Base-by-base conservation (phyloP, 345 rosid genomes). In the Tarenaya hassleriana region DNA sequence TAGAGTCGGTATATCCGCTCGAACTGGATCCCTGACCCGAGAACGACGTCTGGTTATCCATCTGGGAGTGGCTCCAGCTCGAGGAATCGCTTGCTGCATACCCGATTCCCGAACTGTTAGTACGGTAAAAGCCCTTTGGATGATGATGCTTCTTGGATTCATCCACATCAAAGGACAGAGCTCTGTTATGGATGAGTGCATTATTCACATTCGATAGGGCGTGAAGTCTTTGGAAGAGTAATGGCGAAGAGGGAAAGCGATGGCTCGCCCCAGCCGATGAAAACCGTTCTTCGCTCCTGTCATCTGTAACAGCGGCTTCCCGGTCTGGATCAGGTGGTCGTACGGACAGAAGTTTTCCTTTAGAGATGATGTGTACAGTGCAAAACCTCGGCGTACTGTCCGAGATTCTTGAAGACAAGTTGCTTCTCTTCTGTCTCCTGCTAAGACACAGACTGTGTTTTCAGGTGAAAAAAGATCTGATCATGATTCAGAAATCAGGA, bases 131-230 rank as follows among this genome's bases (percentile, higher is more conserved):
- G 14, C 67, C 72, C 66, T 73, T 74, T 21, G 52, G 35, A 21
- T 63, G 49, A 21, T 63, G 49, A 43, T 58, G 49, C 54, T 61
- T 16, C 8, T 58, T 69, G n/a, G 55, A 57, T 44, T 73, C 82
- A 53, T 69, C 79, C 16, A 55, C 32, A 53, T 68, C 72, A 47
- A 74, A 50, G 69, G 82, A 86, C 52, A 33, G 75, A 41, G 62
- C 20, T 56, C 71, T 61, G 49, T 76, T 72, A 69, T 67, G 81
- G 66, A 49, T 39, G 68, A 56, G 8, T 66, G 75, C n/a, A n/a
- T n/a, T n/a, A 69, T 85, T 79, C 48, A 83, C 57, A 1, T 63
- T 50, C 56, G 84, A 70, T 60, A 83, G 88, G 40, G 95, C 88
- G 50, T 83, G 81, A 58, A 63, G 64, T 50, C 80, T 73, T 76